Percentiles rank a stretch among this genome's conserved stretches.
Conservation (phyloP, 768 basidiomycete species). For the Tylopilus cervinicoccineus region DNA sequence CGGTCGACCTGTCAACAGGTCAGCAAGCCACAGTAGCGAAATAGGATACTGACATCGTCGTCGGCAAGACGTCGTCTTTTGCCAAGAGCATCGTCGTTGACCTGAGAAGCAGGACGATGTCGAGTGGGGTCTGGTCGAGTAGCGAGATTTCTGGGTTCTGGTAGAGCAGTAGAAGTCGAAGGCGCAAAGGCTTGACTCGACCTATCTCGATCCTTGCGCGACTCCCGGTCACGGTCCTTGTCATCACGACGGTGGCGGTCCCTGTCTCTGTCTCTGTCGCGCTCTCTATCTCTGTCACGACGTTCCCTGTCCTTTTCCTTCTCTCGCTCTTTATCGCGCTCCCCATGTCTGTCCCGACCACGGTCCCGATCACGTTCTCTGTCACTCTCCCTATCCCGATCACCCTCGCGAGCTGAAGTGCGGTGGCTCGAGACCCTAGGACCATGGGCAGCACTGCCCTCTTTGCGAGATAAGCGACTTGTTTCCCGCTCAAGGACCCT, state of each 20-base stretch:
- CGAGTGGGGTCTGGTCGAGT: constrained; percentile 57
- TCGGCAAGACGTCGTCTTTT: constrained; percentile 68
- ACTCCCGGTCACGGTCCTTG: constrained; percentile 62
- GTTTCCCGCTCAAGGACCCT: constrained; percentile 50
- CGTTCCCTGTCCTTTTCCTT: constrained; percentile 39
- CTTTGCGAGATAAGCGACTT: constrained; percentile 34
- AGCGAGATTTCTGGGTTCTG: constrained; percentile 55
- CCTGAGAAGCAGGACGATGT: constrained; percentile 44
- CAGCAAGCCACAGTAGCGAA: constrained; percentile 5
- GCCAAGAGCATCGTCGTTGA: constrained; percentile 62
- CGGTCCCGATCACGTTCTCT: constrained; percentile 47
- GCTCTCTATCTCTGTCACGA: constrained; percentile 42
- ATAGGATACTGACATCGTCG: constrained; percentile 58
- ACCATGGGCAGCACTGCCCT: constrained; percentile 51
- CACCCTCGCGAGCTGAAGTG: constrained; percentile 29
- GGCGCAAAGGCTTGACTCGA: constrained; percentile 34
- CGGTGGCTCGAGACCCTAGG: constrained; percentile 42
- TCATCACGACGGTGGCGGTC: constrained; percentile 54
- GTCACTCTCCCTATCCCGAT: constrained; percentile 42
- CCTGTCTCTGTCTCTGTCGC: constrained; percentile 45
- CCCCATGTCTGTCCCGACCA: constrained; percentile 43
- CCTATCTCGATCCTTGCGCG: constrained; percentile 57
- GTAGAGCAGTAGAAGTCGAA: constrained; percentile 25
- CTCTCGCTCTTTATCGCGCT: constrained; percentile 37
- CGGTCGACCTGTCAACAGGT: constrained; percentile 55